phyloP scores from a whole-genome alignment of 768 basidiomycete species.

The Lentinula lateritia region DNA sequence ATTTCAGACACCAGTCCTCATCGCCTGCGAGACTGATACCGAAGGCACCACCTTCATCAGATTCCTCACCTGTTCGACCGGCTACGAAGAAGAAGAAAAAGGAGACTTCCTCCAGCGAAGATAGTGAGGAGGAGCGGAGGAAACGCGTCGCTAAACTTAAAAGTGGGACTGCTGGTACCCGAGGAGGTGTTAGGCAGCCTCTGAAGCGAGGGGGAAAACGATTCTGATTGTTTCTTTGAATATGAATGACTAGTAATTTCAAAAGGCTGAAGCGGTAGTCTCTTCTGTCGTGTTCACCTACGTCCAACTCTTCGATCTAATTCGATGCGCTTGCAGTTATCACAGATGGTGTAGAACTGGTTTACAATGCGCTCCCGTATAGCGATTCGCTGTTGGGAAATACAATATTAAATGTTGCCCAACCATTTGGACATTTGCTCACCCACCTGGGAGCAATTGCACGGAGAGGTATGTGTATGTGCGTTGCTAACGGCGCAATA shows the following conservation, averaged over 20 bases:
- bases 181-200: slow-evolving; percentile 63
- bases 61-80: slow-evolving; percentile 47
- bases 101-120: slow-evolving; percentile 37
- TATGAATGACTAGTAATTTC: not conserved
- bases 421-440: not conserved
- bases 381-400: not conserved
- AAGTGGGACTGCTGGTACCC: slow-evolving; percentile 26
- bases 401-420: not conserved
- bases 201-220: slow-evolving; percentile 71
- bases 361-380: slow-evolving; percentile 1
- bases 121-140: slow-evolving; percentile 53
- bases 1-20: slow-evolving; percentile 2
- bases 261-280: not conserved
- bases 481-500: not conserved
- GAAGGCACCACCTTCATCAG: slow-evolving; percentile 30
- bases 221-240: slow-evolving; percentile 38
- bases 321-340: slow-evolving; percentile 5
- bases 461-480: slow-evolving; percentile 3
- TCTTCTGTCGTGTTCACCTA: not conserved
- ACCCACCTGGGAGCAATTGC: slow-evolving; percentile 1
- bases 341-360: slow-evolving; percentile 8
- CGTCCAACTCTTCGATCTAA: slow-evolving; percentile 6
- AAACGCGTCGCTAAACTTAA: slow-evolving; percentile 35
- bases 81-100: slow-evolving; percentile 43
- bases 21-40: slow-evolving; percentile 11